Evolutionary conservation across 2,329 filamentous ascomycete genomes (phyloP), one percentile per base, ranked within the genome.

Genomic region (Colletotrichum paranaense): DNA sequence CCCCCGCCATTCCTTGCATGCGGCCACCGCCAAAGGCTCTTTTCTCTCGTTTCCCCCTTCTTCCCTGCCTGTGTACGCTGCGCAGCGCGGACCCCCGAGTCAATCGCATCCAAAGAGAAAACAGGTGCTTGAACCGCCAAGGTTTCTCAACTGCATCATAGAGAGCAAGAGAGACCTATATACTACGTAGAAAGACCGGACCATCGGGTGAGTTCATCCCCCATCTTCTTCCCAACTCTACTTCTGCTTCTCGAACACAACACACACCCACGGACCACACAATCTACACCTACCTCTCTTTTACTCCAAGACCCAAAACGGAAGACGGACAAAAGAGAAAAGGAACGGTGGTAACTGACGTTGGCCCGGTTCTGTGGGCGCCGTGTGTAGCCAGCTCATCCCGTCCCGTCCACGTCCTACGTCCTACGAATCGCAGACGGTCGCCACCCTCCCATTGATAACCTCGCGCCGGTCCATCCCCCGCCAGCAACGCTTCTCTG

Each of bases 401-500:
- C 53, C 30, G 62, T 53, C 42, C 30, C 28, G 38, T 42, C 38
- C 7, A 42, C 38, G 38, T 42, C 16, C 38, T 42, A 42, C 28
- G 8, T 24, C n/a, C 62, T 62, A 49, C 72, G 72, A 74, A 74
- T 74, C 68, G 57, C 71, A 72, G 68, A 67, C 68, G 57, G 68
- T 62, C 62, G 72, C 72, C 72, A 72, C 72, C 72, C 72, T 72
- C 71, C 71, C 62, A 57, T 74, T 63, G 80, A 79, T 80, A 78
- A 80, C 76, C 76, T 74, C 74, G 74, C 70, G 74, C 74, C 69
- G 74, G 73, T 73, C 66, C 65, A 67, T 72, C 73, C 76, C 49
- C 57, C n/a, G 24, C 59, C 60, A 35, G 55, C 67, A 56, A 73
- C 70, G 58, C 67, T 65, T 70, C 42, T 52, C 60, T 62, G 64